Conservation (phyloP, 2,329 filamentous ascomycete species). For the Colletotrichum sp. region DNA sequence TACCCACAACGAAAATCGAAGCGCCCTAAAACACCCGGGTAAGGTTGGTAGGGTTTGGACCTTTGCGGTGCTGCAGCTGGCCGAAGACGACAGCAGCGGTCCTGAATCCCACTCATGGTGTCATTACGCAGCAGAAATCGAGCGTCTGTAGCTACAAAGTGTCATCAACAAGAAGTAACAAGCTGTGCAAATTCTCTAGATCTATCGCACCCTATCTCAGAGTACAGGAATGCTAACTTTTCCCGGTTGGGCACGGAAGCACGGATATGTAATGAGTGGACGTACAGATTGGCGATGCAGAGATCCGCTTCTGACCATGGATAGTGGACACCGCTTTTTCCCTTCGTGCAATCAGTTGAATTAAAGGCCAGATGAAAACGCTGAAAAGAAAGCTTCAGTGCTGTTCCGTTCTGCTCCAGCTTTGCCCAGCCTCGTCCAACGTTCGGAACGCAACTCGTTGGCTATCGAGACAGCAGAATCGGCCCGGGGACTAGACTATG, state of each 20-base stretch:
- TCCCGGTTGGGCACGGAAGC: background rate
- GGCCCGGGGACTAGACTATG: background rate
- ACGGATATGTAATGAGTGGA: background rate
- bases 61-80: background rate
- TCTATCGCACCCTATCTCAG: background rate
- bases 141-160: background rate
- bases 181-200: background rate
- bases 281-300: background rate
- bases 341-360: background rate
- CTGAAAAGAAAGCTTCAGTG: background rate
- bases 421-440: background rate
- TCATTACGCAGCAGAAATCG: background rate
- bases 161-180: background rate
- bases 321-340: conserved; percentile 14
- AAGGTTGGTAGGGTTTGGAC: background rate
- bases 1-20: conserved; percentile 15
- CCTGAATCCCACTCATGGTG: background rate
- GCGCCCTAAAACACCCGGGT: conserved; percentile 8
- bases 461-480: background rate
- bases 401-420: background rate
- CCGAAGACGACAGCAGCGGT: background rate
- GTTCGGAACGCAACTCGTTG: background rate
- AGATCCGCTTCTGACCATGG: conserved; percentile 6
- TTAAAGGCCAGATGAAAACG: background rate
- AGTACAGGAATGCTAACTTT: background rate